Percentiles rank a stretch among this genome's conserved stretches.
Conservation (phyloP, 1,284 basidiomycete species). For the Irpex rosettiformis region DNA sequence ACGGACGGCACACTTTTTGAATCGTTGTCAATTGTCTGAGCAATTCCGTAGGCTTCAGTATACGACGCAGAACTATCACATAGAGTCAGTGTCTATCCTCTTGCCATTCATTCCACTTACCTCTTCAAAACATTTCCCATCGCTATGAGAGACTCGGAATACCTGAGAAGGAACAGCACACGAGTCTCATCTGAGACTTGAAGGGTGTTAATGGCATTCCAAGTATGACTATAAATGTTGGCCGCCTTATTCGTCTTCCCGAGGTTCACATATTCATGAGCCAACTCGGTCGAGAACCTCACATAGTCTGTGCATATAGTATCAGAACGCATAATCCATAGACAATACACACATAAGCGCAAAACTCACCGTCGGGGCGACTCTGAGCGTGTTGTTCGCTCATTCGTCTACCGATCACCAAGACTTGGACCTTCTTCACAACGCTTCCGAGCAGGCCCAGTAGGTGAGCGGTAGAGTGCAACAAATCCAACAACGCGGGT, state of each 20-base stretch:
- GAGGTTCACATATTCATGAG: constrained; percentile 72
- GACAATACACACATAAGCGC: not conserved
- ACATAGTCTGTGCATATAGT: constrained; percentile 59
- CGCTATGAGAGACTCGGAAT: constrained; percentile 63
- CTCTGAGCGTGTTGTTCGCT: constrained; percentile 23
- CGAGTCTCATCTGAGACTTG: constrained; percentile 46
- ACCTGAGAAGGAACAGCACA: constrained; percentile 58
- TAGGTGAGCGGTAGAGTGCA: constrained; percentile 52
- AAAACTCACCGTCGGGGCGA: constrained; percentile 49
- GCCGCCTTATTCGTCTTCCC: constrained; percentile 71
- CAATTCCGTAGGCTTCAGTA: constrained; percentile 50
- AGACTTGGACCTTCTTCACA: constrained; percentile 40
- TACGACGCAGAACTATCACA: constrained; percentile 51
- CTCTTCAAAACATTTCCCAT: constrained; percentile 60
- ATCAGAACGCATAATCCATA: not conserved
- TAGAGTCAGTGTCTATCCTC: constrained; percentile 3
- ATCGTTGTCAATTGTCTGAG: constrained; percentile 39
- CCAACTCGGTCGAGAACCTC: constrained; percentile 64
- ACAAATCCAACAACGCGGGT: not conserved
- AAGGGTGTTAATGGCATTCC: constrained; percentile 40
- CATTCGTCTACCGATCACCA: constrained; percentile 26
- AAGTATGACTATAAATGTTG: constrained; percentile 56
- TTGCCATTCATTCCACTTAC: constrained; percentile 36
- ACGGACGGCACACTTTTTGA: constrained; percentile 48
- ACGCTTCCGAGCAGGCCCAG: constrained; percentile 60